Conservation (phyloP, 2,329 filamentous ascomycete genomes). For the Colletotrichum incanum region DNA sequence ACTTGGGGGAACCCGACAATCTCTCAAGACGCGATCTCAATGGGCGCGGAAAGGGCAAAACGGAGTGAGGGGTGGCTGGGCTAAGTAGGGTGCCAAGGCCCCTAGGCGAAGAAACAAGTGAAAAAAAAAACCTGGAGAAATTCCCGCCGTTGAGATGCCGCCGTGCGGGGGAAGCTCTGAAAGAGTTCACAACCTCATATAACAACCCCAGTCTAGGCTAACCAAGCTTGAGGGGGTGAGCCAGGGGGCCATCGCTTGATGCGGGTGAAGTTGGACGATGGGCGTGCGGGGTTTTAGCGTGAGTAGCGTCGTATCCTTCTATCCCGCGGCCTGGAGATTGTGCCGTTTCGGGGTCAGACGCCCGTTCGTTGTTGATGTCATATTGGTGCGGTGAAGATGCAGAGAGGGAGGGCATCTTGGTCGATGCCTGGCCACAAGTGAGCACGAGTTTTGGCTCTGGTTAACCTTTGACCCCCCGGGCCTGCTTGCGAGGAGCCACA, state of each 20-base stretch:
- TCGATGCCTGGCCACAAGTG: neutral
- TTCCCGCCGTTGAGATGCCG: conserved; percentile 12
- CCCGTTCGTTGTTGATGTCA: conserved; percentile 31
- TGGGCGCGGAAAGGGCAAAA: neutral
- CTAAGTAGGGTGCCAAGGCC: conserved; percentile 22
- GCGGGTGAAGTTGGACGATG: conserved; percentile 19
- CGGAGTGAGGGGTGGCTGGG: conserved; percentile 22
- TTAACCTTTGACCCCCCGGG: neutral
- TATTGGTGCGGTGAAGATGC: conserved; percentile 24
- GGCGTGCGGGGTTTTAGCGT: conserved; percentile 41
- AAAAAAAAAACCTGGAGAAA: conserved; percentile 23
- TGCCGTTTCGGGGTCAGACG: conserved; percentile 13
- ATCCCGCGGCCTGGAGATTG: conserved; percentile 29
- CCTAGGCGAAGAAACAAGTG: neutral
- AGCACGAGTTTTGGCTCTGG: neutral
- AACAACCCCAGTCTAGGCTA: conserved; percentile 24
- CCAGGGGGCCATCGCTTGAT: conserved; percentile 20
- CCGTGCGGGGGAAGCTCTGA: conserved; percentile 34
- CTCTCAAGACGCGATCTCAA: neutral
- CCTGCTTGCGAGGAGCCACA: neutral
- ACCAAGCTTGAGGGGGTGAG: conserved; percentile 6
- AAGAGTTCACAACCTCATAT: conserved; percentile 17
- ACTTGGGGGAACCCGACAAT: conserved; percentile 7
- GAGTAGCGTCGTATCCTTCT: conserved; percentile 37
- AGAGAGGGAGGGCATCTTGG: neutral